These are phyloP conservation scores for Ajuga chamaepitys DNA, from an alignment of 257 asterid species.

Conservation along the genomic window DNA sequence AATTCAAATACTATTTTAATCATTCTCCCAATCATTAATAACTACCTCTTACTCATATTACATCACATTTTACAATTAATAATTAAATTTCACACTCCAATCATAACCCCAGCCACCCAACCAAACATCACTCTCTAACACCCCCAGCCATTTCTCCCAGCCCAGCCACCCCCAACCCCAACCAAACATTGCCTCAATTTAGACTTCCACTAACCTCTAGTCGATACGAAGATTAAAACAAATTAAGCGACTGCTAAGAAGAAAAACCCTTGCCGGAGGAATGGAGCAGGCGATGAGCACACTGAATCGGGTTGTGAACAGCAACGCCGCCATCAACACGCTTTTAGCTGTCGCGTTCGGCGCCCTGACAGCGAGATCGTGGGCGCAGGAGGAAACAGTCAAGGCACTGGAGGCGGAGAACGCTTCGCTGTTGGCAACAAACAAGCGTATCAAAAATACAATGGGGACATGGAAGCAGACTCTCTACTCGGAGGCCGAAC, in stretches of 20 bases:
- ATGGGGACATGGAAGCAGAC: conserved; percentile 87
- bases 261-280: conserved; percentile 11
- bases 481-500: conserved; percentile 61
- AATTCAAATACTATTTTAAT: no score
- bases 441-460: conserved; percentile 49
- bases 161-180: no score
- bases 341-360: conserved; percentile 40
- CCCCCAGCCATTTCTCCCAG: no score
- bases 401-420: conserved; percentile 59
- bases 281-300: conserved; percentile 46
- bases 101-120: no score
- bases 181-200: no score
- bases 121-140: no score
- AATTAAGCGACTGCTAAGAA: background rate
- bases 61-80: no score
- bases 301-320: conserved; percentile 50
- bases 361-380: conserved; percentile 42
- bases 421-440: conserved; percentile 34
- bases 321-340: conserved; percentile 44
- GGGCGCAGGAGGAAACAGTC: conserved; percentile 41
- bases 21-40: no score
- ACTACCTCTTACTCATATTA: no score
- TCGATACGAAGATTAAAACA: no score
- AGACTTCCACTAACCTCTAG: no score
- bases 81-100: no score